Evolutionary conservation across 352 stramenopile genomes (phyloP), one percentile per base, ranked within the genome.

Genomic region (Pythium plurisporium): DNA sequence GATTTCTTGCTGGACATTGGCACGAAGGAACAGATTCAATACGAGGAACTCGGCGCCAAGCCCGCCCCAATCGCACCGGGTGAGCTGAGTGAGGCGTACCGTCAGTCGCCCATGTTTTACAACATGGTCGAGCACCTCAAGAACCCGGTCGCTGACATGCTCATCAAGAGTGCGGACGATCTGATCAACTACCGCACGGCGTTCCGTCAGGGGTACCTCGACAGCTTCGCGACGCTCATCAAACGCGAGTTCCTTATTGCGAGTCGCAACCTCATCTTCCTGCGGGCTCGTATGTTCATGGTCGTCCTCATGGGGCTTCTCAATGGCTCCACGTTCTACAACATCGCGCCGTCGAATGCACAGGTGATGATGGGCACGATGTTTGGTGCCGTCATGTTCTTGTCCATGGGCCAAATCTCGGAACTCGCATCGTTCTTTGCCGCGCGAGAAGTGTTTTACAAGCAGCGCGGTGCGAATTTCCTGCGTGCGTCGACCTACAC

Each of bases 381-480:
- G 50, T 97, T 78, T 82, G 53, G 70, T 1, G 52, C 70, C 6
- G 64, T 89, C n/a, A 77, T 96, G 36, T 96, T 94, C 53, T 62
- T 92, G 23, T 72, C 73, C 14, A 45, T 96, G 46, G 81, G 79
- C n/a, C 74, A 87, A 25, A 82, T 88, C 34, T 64, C 84, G 1
- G 70, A 89, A 48, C 55, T 97, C 22, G 73, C 86, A 5, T 80
- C 78, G 10, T 87, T 96, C 44, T 87, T 94, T 53, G 73, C 71
- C 12, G 68, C 60, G 3, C 72, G 76, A 12, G 69, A 72, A 5
- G 48, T 88, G 2, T 96, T 91, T 59, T 94, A 94, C 76, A 95
- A 91, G 51, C 87, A 97, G 49, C 74, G 76, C 10, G 81, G 81
- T 26, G 74, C 79, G 2, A 96, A 96, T 52, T 95, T 96, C 51